Percentiles rank a stretch among this genome's conserved stretches.
Evolutionary conservation across 1,284 basidiomycete genomes (phyloP).

Genomic region (Xerocomus minutiporus): DNA sequence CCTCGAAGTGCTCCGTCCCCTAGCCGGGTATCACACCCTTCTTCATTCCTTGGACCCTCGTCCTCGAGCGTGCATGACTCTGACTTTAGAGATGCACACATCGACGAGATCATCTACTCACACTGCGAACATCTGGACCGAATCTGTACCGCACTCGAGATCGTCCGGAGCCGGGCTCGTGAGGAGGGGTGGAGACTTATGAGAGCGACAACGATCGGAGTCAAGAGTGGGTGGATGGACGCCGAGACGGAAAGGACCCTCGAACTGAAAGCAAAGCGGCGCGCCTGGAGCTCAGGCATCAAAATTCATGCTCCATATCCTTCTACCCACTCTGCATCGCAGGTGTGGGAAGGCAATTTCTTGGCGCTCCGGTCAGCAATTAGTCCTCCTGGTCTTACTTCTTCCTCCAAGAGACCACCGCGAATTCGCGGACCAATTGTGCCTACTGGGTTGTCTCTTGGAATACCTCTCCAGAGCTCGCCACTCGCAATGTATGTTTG

Average conservation of each 20-base stretch:
- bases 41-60: background rate
- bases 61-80: background rate
- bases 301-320: slow-evolving; percentile 26
- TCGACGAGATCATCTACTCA: slow-evolving; percentile 19
- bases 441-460: slow-evolving; percentile 29
- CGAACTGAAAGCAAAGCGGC: slow-evolving; percentile 31
- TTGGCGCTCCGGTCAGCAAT: slow-evolving; percentile 1
- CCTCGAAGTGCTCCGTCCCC: slow-evolving; percentile 16
- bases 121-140: slow-evolving; percentile 15
- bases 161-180: slow-evolving; percentile 26
- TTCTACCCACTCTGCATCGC: slow-evolving; percentile 1
- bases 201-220: slow-evolving; percentile 18
- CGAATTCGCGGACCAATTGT: slow-evolving; percentile 23
- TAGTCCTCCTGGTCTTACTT: slow-evolving; percentile 24
- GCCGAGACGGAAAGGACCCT: slow-evolving; percentile 22
- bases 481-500: slow-evolving; percentile 25
- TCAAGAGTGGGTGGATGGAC: slow-evolving; percentile 26
- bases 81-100: slow-evolving; percentile 3
- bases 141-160: slow-evolving; percentile 21
- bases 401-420: background rate
- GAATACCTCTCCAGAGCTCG: slow-evolving; percentile 23
- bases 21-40: background rate
- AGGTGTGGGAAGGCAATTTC: slow-evolving; percentile 18
- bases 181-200: slow-evolving; percentile 31
- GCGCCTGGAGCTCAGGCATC: slow-evolving; percentile 34